phyloP scores from a whole-genome alignment of 495 filamentous ascomycete species.

The Talaromyces nanjingensis region DNA sequence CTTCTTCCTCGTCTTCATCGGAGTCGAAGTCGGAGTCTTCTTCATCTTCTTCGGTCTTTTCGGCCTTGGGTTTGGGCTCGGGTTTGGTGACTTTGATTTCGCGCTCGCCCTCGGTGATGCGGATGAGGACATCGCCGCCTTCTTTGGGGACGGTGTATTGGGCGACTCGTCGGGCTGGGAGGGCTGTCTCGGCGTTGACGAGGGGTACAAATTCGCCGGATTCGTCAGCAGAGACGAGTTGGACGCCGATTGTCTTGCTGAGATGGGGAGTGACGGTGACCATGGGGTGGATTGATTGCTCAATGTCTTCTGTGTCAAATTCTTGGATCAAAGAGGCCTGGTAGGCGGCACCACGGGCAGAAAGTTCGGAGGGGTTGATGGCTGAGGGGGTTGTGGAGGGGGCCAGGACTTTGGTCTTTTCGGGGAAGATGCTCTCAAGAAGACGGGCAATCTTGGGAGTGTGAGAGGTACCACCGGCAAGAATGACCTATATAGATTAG shows the following conservation, averaged over 20 bases:
- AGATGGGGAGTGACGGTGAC: slow-evolving; percentile 92
- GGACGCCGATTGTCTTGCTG: slow-evolving; percentile 78
- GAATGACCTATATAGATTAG: slow-evolving; percentile 54
- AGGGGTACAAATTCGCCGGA: slow-evolving; percentile 62
- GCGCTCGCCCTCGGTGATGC: slow-evolving; percentile 75
- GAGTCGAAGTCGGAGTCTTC: slow-evolving; percentile 54
- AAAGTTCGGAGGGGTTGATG: slow-evolving; percentile 88
- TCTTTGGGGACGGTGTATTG: slow-evolving; percentile 64
- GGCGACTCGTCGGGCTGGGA: slow-evolving; percentile 77
- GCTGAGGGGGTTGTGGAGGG: slow-evolving; percentile 69
- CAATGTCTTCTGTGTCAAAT: slow-evolving; percentile 88
- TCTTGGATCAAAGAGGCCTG: slow-evolving; percentile 89
- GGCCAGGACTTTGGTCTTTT: slow-evolving; percentile 69
- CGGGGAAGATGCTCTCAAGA: slow-evolving; percentile 70
- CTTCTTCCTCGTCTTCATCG: slow-evolving; percentile 79
- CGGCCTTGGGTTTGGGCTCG: slow-evolving; percentile 68
- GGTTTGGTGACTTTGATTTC: slow-evolving; percentile 88
- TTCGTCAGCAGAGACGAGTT: slow-evolving; percentile 50
- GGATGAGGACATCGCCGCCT: slow-evolving; percentile 80
- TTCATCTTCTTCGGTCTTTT: slow-evolving; percentile 50
- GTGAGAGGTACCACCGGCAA: slow-evolving; percentile 87
- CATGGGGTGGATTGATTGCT: slow-evolving; percentile 90
- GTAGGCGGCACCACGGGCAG: slow-evolving; percentile 85
- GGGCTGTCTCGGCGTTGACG: slow-evolving; percentile 76
- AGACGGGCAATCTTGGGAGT: slow-evolving; percentile 84